Evolutionary conservation across 768 basidiomycete species (phyloP).

Genomic region (Kwoniella pini): DNA sequence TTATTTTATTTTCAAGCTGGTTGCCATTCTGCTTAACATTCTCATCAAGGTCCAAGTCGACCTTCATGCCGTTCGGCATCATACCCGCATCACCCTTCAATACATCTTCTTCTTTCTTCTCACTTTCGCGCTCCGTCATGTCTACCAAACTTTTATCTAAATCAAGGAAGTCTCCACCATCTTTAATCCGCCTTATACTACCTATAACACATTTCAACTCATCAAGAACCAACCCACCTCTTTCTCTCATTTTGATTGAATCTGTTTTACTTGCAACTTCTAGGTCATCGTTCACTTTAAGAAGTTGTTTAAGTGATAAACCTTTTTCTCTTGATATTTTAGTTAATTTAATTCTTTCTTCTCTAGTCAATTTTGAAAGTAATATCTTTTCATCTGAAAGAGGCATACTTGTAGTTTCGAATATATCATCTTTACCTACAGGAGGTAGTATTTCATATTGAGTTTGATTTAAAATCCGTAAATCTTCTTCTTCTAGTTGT

Average conservation of each 20-base stretch:
- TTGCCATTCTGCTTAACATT: too few relatives aligned
- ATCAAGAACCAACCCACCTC: constrained; percentile 14
- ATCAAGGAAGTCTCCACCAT: neutral
- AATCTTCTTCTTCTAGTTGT: neutral
- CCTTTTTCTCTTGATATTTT: constrained; percentile 35
- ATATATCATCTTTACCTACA: constrained; percentile 44
- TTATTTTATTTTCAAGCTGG: too few relatives aligned
- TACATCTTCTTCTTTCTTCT: neutral
- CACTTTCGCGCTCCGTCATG: neutral
- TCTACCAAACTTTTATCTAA: neutral
- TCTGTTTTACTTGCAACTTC: neutral
- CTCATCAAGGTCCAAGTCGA: too few relatives aligned
- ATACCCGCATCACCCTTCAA: neutral
- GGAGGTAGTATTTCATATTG: constrained; percentile 4
- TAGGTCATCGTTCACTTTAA: neutral
- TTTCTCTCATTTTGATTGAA: constrained; percentile 6
- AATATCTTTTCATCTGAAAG: neutral
- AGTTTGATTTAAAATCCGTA: neutral
- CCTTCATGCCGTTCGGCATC: too few relatives aligned
- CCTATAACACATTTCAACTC: constrained; percentile 23
- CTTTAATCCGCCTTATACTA: constrained; percentile 16
- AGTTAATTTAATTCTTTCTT: constrained; percentile 38
- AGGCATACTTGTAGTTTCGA: constrained; percentile 22
- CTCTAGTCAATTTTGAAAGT: constrained; percentile 30
- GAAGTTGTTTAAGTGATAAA: constrained; percentile 18